These are phyloP conservation scores for Pythium aristosporum DNA, from an alignment of 352 stramenopile species.

Conservation along the genomic window DNA sequence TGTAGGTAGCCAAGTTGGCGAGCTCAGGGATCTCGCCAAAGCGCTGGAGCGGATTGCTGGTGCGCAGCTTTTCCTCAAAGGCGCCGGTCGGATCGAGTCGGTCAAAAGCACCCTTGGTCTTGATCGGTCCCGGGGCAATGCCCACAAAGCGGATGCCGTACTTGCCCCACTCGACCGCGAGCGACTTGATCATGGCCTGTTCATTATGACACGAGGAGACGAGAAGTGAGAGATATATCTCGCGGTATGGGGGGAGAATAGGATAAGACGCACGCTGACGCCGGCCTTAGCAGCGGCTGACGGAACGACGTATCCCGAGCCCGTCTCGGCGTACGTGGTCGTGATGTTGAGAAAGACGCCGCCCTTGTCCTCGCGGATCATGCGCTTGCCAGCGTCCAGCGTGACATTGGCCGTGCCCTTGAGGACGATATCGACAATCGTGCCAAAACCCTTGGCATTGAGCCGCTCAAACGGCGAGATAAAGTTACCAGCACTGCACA, in stretches of 20 bases:
- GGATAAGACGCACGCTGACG: conserved; percentile 57
- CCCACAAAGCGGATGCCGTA: conserved; percentile 95
- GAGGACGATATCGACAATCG: conserved; percentile 96
- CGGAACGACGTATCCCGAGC: conserved; percentile 94
- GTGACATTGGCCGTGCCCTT: conserved; percentile 86
- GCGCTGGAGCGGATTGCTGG: conserved; percentile 71
- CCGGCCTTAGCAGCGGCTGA: conserved; percentile 94
- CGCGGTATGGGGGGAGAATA: background rate
- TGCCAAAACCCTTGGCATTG: conserved; percentile 94
- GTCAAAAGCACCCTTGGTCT: conserved; percentile 82
- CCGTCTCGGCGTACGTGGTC: conserved; percentile 93
- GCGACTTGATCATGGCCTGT: conserved; percentile 93
- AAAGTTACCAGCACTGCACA: conserved; percentile 93
- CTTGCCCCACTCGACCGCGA: conserved; percentile 96
- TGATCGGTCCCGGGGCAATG: conserved; percentile 96
- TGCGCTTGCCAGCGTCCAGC: conserved; percentile 72
- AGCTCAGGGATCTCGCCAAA: conserved; percentile 80
- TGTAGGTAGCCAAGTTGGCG: conserved; percentile 73
- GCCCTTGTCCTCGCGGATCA: conserved; percentile 70
- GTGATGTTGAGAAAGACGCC: conserved; percentile 97
- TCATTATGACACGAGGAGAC: background rate
- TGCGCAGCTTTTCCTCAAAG: conserved; percentile 63
- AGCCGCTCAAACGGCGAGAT: conserved; percentile 90
- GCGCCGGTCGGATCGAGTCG: conserved; percentile 67
- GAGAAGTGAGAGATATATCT: background rate